Evolutionary conservation across 441 rosid species (phyloP).

Genomic region (Daphne laureola): DNA sequence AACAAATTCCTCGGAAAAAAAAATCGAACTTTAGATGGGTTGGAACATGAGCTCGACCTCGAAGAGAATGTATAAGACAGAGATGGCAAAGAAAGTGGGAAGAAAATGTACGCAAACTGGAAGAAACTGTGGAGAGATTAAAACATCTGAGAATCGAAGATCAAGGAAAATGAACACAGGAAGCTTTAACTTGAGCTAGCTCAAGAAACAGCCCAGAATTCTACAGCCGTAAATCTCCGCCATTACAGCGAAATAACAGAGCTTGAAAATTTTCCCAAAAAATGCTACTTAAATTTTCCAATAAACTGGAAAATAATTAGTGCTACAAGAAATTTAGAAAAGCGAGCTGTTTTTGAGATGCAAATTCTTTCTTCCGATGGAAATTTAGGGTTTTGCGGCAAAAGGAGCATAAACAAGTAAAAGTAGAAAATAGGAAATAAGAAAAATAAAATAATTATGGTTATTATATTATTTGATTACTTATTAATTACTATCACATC

Average conservation of each 20-base stretch:
- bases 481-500: slow-evolving; percentile 47
- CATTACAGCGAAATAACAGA: slow-evolving; percentile 35
- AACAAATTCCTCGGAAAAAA: not conserved
- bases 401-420: slow-evolving; percentile 50
- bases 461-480: slow-evolving; percentile 41
- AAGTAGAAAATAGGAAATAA: slow-evolving; percentile 18
- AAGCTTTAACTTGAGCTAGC: slow-evolving; percentile 7
- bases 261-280: slow-evolving; percentile 26
- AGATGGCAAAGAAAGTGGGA: slow-evolving; percentile 3
- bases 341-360: slow-evolving; percentile 12
- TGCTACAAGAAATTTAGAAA: slow-evolving; percentile 15
- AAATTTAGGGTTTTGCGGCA: slow-evolving; percentile 70
- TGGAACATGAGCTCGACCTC: slow-evolving; percentile 14
- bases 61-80: slow-evolving; percentile 10
- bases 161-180: slow-evolving; percentile 12
- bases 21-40: not conserved
- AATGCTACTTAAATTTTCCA: slow-evolving; percentile 11
- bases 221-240: slow-evolving; percentile 11
- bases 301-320: slow-evolving; percentile 24
- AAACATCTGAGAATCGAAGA: slow-evolving; percentile 18
- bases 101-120: slow-evolving; percentile 11
- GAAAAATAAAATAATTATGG: slow-evolving; percentile 17
- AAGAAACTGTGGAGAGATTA: slow-evolving; percentile 7
- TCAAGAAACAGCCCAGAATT: no score
- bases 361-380: slow-evolving; percentile 23